Evolutionary conservation across 2,329 filamentous ascomycete species (phyloP), one percentile per base, ranked within the genome.

Genomic region (Cercospora citrullina): DNA sequence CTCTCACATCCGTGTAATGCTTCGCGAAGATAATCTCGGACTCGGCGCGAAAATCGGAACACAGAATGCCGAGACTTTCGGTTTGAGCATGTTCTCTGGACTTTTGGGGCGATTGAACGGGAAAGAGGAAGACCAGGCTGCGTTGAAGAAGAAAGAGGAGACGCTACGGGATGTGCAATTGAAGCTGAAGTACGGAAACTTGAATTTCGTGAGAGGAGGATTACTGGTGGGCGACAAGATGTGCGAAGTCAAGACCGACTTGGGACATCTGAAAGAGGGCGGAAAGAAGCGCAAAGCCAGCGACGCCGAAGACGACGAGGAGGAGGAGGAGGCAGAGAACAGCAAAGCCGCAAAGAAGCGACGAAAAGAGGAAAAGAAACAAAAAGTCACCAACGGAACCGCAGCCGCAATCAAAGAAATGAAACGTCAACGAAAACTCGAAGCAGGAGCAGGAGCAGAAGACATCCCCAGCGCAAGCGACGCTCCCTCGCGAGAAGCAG

Each of bases 11-110:
- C 90, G 91, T 68, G 91, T 96, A 45, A 81, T 89, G 31, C 81
- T 97, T 71, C 97, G 97, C 77, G 94, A 98, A 77, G 93, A 98
- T 78, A 96, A 90, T 74, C 87, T 96, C 53, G 95, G 95, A 2
- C 84, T 99, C 53, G 95, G 95, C 31, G 95, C 94, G 72, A 90
- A 90, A 78, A 85, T 88, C 71, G 90, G 90, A 64, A 89, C 88
- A 74, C 89, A 90, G 72, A 82, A 84, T 45, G 82, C 84, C 4
- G 89, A 93, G 71, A 86, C 93, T 71, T 96, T 94, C 23, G 95
- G 94, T 0, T 85, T 98, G 42, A 91, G 94, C 77, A 91, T 90
- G 18, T 93, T 98, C 73, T 92, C 94, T 76, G 92, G 92, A 71
- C 82, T 99, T 4, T 83, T 99, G 21, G 94, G 94, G 23, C 86